Percentiles rank a stretch among this genome's conserved stretches.
Conservation (phyloP, 208 protist genomes). For the Leishmania turanica region DNA sequence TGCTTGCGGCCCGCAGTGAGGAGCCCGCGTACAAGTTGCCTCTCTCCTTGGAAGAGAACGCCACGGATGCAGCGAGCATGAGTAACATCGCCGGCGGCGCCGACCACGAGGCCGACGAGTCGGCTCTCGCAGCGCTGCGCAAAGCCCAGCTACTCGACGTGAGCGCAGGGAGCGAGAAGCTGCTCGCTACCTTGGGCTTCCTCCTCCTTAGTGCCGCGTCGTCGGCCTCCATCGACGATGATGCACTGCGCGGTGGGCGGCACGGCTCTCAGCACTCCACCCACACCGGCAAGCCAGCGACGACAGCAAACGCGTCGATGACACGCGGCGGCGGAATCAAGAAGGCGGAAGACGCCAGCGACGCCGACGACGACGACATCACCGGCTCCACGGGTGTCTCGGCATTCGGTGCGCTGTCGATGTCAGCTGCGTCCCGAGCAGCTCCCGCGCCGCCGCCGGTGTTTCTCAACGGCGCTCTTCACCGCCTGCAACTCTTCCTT, state of each 20-base stretch:
- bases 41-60: background rate
- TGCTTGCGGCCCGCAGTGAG: background rate
- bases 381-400: background rate
- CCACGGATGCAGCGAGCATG: background rate
- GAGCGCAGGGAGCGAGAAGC: background rate
- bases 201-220: slow-evolving; percentile 6
- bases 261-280: background rate
- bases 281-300: background rate
- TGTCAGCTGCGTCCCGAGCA: background rate
- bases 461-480: slow-evolving; percentile 24
- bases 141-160: slow-evolving; percentile 3
- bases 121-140: slow-evolving; percentile 6
- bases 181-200: slow-evolving; percentile 4
- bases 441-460: slow-evolving; percentile 1
- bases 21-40: background rate
- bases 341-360: background rate
- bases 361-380: background rate
- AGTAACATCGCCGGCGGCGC: background rate
- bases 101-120: background rate
- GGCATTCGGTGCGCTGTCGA: background rate
- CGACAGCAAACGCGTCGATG: background rate
- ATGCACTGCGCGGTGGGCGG: background rate
- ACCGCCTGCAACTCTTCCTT: slow-evolving; percentile 20
- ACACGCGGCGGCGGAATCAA: background rate
- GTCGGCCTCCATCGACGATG: background rate